Conservation (phyloP, 768 basidiomycete genomes). For the Zangia roseola region DNA sequence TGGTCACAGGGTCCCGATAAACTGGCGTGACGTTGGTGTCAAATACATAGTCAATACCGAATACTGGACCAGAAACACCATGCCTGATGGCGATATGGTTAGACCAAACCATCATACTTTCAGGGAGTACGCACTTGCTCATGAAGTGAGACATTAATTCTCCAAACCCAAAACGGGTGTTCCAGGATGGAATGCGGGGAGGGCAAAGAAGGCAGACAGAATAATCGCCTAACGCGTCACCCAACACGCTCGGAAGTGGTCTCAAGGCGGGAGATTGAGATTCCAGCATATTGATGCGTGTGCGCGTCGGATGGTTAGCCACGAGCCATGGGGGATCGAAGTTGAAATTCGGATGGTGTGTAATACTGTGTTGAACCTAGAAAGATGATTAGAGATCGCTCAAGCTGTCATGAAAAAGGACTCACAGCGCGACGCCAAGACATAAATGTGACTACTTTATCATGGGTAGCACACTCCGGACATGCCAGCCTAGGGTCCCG, state of each 20-base stretch:
- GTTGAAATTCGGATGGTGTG: constrained; percentile 13
- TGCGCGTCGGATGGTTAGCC: background rate
- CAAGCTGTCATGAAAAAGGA: background rate
- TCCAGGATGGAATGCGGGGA: constrained; percentile 29
- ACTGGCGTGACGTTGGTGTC: constrained; percentile 22
- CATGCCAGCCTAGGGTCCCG: constrained; percentile 19
- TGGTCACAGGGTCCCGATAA: constrained; percentile 9
- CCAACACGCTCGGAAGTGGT: background rate
- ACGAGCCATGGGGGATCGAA: constrained; percentile 9
- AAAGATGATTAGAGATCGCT: background rate
- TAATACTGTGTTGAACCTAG: constrained; percentile 20
- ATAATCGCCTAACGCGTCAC: constrained; percentile 11
- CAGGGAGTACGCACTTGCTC: constrained; percentile 13
- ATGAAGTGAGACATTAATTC: constrained; percentile 19
- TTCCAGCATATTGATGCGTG: background rate
- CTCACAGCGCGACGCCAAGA: constrained; percentile 27
- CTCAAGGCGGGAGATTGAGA: background rate
- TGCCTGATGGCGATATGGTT: constrained; percentile 14
- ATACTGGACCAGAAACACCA: constrained; percentile 10
- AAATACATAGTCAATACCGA: constrained; percentile 18
- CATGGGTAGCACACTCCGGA: constrained; percentile 11
- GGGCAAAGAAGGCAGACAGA: constrained; percentile 27
- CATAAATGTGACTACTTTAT: constrained; percentile 11
- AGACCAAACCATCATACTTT: background rate
- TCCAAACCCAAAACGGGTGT: constrained; percentile 15